Evolutionary conservation across 177 flowering plant genomes (phyloP).

Genomic region (Vitis hybrid): DNA sequence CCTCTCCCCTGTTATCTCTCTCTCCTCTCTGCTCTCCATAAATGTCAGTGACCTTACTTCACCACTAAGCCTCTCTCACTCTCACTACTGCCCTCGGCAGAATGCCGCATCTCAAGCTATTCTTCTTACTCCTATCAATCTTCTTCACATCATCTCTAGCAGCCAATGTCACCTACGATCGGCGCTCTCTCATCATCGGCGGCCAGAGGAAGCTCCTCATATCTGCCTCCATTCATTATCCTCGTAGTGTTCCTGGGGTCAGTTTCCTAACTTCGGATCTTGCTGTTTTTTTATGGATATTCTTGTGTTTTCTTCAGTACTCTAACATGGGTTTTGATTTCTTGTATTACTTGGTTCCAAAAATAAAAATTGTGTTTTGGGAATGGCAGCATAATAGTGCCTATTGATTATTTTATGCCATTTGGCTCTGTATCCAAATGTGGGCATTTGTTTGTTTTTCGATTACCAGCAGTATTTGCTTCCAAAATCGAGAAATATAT

Average conservation of each 20-base stretch:
- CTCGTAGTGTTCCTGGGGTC: constrained; percentile 97
- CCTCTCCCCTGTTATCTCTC: too few relatives aligned
- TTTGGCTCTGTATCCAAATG: too few relatives aligned
- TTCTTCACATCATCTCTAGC: constrained; percentile 17
- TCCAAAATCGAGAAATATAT: too few relatives aligned
- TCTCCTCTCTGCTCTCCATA: too few relatives aligned
- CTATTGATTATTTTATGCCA: too few relatives aligned
- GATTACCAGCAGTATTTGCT: too few relatives aligned
- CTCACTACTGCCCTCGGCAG: too few relatives aligned
- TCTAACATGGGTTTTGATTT: neutral
- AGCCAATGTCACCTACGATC: constrained; percentile 75
- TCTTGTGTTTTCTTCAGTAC: neutral
- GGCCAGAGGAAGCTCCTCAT: constrained; percentile 85
- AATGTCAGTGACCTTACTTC: too few relatives aligned
- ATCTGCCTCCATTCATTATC: constrained; percentile 94
- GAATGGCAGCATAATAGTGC: too few relatives aligned
- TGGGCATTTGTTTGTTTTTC: too few relatives aligned
- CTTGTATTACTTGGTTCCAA: neutral
- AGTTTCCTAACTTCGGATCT: constrained; percentile 12
- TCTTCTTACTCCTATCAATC: constrained; percentile 12
- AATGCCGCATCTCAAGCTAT: too few relatives aligned
- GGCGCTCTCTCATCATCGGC: constrained; percentile 74
- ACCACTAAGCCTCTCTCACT: neutral
- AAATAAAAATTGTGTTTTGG: too few relatives aligned
- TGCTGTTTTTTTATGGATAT: neutral